These are phyloP conservation scores for Picochlorum sp. DNA, from an alignment of 139 green algal species.

Conservation along the genomic window DNA sequence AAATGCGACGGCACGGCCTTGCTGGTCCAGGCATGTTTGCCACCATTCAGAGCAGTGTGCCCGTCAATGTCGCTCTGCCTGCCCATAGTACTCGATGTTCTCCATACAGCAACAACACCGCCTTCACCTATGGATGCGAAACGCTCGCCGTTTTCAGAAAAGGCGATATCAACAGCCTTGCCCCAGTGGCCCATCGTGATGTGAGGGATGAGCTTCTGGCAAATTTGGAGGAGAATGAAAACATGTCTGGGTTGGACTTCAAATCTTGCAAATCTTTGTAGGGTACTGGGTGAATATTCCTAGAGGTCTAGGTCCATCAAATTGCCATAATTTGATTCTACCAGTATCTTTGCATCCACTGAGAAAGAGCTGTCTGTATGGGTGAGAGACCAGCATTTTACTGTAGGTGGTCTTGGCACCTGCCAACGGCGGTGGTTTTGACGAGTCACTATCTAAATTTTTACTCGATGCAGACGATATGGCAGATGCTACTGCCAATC, in stretches of 20 bases:
- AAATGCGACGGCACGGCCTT: conserved; percentile 44
- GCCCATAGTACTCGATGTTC: conserved; percentile 36
- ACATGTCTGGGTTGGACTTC: not conserved
- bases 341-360: conserved; percentile 31
- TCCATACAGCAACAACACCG: conserved; percentile 65
- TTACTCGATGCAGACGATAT: not conserved
- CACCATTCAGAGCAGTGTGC: conserved; percentile 66
- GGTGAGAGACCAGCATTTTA: conserved; percentile 16
- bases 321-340: conserved; percentile 57
- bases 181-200: conserved; percentile 21
- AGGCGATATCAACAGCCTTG: conserved; percentile 31
- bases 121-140: conserved; percentile 68
- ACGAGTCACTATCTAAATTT: not conserved
- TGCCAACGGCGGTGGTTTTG: not conserved
- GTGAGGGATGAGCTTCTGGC: not conserved
- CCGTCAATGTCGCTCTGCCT: conserved; percentile 32
- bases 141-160: conserved; percentile 44
- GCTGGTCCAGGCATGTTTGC: conserved; percentile 47
- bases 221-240: conserved; percentile 3
- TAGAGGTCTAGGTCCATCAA: conserved; percentile 24
- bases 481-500: not conserved
- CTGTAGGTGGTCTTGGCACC: conserved; percentile 10
- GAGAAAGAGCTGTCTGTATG: conserved; percentile 20
- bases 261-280: not conserved
- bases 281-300: conserved; percentile 37